Evolutionary conservation across 2,329 filamentous ascomycete genomes (phyloP).

Genomic region (Aureobasidium sp.): DNA sequence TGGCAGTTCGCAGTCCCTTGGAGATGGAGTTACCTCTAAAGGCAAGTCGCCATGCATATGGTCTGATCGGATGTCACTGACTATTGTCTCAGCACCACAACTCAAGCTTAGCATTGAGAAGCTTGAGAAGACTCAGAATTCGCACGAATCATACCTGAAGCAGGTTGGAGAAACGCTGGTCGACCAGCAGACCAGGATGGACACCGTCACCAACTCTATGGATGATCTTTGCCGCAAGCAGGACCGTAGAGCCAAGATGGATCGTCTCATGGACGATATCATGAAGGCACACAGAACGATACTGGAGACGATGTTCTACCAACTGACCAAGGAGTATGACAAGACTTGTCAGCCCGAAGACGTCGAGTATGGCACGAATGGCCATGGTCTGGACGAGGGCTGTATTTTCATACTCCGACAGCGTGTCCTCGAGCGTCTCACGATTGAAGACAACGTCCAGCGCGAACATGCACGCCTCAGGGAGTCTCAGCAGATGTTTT

Average conservation of each 20-base stretch:
- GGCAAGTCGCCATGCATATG: neutral
- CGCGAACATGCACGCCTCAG: neutral
- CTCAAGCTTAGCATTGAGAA: neutral
- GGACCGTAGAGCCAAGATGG: neutral
- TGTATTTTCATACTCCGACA: neutral
- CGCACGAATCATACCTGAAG: neutral
- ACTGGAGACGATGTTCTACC: neutral
- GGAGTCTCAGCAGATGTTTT: neutral
- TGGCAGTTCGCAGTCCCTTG: neutral
- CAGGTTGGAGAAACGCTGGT: neutral
- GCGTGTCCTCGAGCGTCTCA: neutral
- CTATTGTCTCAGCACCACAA: no score
- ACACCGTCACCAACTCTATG: neutral
- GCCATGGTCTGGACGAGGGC: neutral
- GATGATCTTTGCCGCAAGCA: neutral
- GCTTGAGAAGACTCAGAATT: neutral
- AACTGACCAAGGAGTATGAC: neutral
- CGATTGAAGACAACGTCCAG: neutral
- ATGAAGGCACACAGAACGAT: neutral
- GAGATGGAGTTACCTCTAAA: neutral
- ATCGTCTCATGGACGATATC: neutral
- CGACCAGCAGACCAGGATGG: neutral
- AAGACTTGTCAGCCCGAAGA: neutral
- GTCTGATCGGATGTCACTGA: no score
- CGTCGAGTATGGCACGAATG: neutral